These are phyloP conservation scores for Carex parvula DNA, from an alignment of 176 grass and related monocot species.

Conservation along the genomic window DNA sequence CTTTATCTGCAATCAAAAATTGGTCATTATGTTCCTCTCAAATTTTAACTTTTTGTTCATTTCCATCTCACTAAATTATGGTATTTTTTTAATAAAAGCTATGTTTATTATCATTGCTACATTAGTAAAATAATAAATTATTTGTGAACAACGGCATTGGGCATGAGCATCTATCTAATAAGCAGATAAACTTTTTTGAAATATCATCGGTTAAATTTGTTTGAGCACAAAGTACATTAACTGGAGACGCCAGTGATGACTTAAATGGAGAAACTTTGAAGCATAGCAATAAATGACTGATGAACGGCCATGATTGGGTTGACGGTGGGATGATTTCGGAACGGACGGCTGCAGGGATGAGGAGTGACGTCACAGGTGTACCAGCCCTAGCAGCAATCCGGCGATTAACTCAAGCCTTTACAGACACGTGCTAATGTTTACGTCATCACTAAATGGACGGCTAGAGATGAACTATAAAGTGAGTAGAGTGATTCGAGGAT, in stretches of 20 bases:
- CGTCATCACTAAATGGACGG: conserved; percentile 10
- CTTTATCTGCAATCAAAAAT: not conserved
- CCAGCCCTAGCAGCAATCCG: not conserved
- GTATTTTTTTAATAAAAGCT: not conserved
- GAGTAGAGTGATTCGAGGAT: conserved; percentile 14
- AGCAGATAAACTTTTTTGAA: not conserved
- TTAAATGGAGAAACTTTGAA: not conserved
- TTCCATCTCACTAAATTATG: not conserved
- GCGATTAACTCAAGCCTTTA: not conserved
- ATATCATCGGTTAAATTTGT: not conserved
- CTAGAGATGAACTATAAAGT: not conserved
- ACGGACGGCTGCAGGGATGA: not conserved
- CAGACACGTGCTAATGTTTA: not conserved
- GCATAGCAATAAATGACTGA: not conserved
- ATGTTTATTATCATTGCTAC: not conserved
- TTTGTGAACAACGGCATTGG: not conserved
- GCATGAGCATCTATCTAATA: not conserved
- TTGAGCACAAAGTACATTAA: no score
- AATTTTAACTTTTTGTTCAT: not conserved
- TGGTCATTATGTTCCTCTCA: not conserved
- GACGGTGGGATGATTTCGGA: conserved; percentile 11
- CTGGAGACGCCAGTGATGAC: not conserved
- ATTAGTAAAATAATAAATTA: not conserved
- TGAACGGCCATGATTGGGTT: conserved; percentile 2
- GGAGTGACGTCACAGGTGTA: conserved; percentile 17